Percentiles rank a stretch among this genome's conserved stretches.
Evolutionary conservation across 306 rosid species (phyloP).

Genomic region (Senna tora): DNA sequence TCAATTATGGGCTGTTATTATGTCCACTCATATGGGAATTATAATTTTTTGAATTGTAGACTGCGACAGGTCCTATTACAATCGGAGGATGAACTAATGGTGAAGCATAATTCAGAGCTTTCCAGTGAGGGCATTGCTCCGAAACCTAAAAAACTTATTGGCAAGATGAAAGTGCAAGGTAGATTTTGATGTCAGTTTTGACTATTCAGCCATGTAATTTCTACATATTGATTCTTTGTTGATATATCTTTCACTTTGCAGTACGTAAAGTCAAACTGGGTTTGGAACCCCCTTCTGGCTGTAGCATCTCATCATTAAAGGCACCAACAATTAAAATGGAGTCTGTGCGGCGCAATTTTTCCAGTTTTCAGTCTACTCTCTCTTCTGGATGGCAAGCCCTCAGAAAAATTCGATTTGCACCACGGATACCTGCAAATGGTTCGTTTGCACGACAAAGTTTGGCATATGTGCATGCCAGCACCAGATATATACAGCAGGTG

Average conservation of each 20-base stretch:
- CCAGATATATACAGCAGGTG: constrained; percentile 85
- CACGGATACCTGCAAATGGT: constrained; percentile 78
- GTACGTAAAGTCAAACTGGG: constrained; percentile 91
- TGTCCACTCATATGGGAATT: constrained; percentile 20
- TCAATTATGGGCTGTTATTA: constrained; percentile 6
- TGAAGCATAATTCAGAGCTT: constrained; percentile 72
- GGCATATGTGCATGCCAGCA: constrained; percentile 94
- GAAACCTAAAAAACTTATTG: constrained; percentile 83
- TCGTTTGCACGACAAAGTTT: constrained; percentile 83
- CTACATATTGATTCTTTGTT: constrained; percentile 22
- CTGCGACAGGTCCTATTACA: constrained; percentile 84
- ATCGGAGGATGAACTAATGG: constrained; percentile 89
- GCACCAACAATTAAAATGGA: constrained; percentile 63
- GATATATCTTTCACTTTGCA: constrained; percentile 45
- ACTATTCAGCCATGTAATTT: constrained; percentile 29
- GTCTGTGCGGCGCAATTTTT: constrained; percentile 54
- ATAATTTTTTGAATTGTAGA: constrained; percentile 48
- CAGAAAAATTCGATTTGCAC: constrained; percentile 59
- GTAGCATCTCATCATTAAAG: constrained; percentile 71
- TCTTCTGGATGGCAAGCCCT: constrained; percentile 86
- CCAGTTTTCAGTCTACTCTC: constrained; percentile 69
- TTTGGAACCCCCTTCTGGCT: constrained; percentile 85
- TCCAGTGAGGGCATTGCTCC: constrained; percentile 82
- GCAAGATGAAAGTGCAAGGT: constrained; percentile 99
- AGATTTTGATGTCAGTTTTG: constrained; percentile 36